Conservation (phyloP, 805 yeast genomes). For the Kuraishia floccosa region DNA sequence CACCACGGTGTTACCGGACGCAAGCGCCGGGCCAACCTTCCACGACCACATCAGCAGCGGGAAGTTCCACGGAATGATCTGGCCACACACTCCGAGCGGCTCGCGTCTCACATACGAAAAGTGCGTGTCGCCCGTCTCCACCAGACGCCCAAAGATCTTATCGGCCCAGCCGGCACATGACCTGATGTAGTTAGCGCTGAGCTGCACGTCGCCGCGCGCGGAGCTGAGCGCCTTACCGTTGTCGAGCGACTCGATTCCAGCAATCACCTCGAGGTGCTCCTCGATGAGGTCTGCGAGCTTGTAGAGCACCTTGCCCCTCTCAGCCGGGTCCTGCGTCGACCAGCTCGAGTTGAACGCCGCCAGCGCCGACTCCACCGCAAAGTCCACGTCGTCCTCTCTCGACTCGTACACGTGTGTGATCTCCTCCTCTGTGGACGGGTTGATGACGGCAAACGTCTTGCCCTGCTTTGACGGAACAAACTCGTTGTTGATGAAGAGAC, state of each 20-base stretch:
- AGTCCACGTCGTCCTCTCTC: conserved; percentile 36
- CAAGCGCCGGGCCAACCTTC: conserved; percentile 61
- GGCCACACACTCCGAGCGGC: conserved; percentile 64
- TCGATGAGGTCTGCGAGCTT: conserved; percentile 40
- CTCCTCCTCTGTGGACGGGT: conserved; percentile 44
- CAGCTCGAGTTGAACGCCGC: conserved; percentile 36
- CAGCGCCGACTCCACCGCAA: conserved; percentile 41
- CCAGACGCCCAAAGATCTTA: conserved; percentile 51
- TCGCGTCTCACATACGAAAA: conserved; percentile 53
- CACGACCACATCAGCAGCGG: conserved; percentile 59
- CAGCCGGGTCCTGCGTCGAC: conserved; percentile 32
- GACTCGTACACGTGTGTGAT: conserved; percentile 43
- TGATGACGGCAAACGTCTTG: conserved; percentile 44
- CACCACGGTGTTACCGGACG: conserved; percentile 54
- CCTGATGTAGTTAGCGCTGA: conserved; percentile 42
- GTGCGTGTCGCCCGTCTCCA: conserved; percentile 47
- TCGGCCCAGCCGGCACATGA: conserved; percentile 74
- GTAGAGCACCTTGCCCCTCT: conserved; percentile 30
- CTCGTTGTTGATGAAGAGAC: conserved; percentile 82
- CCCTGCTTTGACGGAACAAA: conserved; percentile 48
- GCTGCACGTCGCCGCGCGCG: conserved; percentile 49
- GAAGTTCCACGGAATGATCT: conserved; percentile 66
- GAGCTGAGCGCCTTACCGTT: conserved; percentile 44
- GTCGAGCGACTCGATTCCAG: conserved; percentile 48
- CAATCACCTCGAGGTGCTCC: conserved; percentile 34